Evolutionary conservation across 1,284 basidiomycete species (phyloP), one percentile per base, ranked within the genome.

Genomic region (Bjerkandera adusta): DNA sequence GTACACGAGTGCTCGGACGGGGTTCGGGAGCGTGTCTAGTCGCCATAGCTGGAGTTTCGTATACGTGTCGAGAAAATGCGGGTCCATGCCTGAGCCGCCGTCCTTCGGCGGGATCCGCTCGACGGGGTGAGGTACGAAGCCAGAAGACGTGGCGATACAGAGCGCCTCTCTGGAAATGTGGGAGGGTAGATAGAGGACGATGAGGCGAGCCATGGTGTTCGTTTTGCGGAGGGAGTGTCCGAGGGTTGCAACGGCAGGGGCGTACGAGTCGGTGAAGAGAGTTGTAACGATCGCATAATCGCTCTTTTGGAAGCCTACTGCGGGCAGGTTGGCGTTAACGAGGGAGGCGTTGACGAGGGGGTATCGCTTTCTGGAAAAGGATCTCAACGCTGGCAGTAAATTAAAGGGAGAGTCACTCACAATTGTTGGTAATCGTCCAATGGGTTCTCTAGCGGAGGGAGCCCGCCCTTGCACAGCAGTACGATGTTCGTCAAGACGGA

Each of bases 1-100:
- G 52, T 73, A 74, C 2, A 74, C 58, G 36, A 58, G 50, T 35
- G 49, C 36, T 35, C 65, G 56, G 56, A 66, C 55, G 11, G n/a
- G 63, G 20, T 53, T 40, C 36, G 51, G 45, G n/a, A 59, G 43
- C 36, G 47, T 38, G 52, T 72, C 71, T n/a, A 73, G 56, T 26
- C 51, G 61, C 73, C 73, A 75, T 12, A 74, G 60, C 38, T 63
- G 61, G 8, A 76, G 61, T 49, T 74, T 75, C 3, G 72, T 70
- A 61, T 71, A 73, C 45, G 70, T 68, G 51, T 75, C 72, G 34
- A 54, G 42, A 58, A 72, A 73, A 36, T 68, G 66, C 12, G 54
- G 48, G 53, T 67, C 57, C 20, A 73, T 59, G 5, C 65, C 68
- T 7, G 56, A 41, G 30, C 68, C 66, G n/a, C 54, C 43, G 44